phyloP scores from a whole-genome alignment of 495 filamentous ascomycete genomes.

The Podospora anserina region DNA sequence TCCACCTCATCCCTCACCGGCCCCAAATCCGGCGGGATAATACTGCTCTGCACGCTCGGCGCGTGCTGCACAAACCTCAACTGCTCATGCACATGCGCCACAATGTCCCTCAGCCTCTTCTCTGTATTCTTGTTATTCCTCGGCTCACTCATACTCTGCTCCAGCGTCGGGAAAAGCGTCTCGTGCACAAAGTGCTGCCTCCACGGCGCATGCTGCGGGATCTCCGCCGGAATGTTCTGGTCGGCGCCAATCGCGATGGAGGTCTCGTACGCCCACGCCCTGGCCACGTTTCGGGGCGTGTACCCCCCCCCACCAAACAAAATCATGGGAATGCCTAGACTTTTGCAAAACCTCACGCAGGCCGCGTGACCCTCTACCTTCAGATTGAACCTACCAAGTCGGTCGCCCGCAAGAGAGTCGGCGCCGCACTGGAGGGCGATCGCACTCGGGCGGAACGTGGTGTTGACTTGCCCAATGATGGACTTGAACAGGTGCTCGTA shows the following conservation, averaged over 20 bases:
- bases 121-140: slow-evolving; percentile 73
- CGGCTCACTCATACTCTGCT: slow-evolving; percentile 58
- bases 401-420: slow-evolving; percentile 89
- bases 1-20: slow-evolving; percentile 76
- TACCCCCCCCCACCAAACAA: slow-evolving; percentile 95
- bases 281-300: slow-evolving; percentile 94
- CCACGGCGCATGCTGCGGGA: slow-evolving; percentile 71
- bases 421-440: slow-evolving; percentile 97
- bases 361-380: slow-evolving; percentile 90
- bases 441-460: slow-evolving; percentile 73
- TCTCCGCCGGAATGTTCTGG: slow-evolving; percentile 63
- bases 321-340: slow-evolving; percentile 70
- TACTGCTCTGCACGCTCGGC: slow-evolving; percentile 81
- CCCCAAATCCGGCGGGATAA: slow-evolving; percentile 74
- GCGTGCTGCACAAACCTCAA: slow-evolving; percentile 78
- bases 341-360: slow-evolving; percentile 85
- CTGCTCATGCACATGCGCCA: slow-evolving; percentile 75
- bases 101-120: slow-evolving; percentile 69
- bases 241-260: slow-evolving; percentile 79
- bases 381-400: slow-evolving; percentile 92
- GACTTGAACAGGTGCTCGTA: slow-evolving; percentile 81
- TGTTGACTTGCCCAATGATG: slow-evolving; percentile 71
- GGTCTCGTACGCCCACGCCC: slow-evolving; percentile 95
- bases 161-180: slow-evolving; percentile 72
- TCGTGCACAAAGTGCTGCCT: slow-evolving; percentile 81